These are phyloP conservation scores for Raphanus sativus DNA, from an alignment of 345 rosid species.

Conservation along the genomic window DNA sequence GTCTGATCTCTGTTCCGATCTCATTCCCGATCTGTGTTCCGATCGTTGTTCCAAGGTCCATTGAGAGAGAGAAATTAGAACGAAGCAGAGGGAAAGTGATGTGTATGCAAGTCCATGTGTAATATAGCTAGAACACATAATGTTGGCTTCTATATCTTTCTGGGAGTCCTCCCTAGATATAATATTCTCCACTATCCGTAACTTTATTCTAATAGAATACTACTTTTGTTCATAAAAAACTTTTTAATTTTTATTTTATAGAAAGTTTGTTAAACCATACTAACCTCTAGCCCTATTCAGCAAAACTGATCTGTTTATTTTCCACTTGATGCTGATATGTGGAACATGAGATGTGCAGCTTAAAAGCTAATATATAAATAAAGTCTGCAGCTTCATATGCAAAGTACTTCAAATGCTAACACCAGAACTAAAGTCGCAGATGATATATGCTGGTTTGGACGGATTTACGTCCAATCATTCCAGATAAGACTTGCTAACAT, in stretches of 20 bases:
- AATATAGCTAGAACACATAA: background rate
- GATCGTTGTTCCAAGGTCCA: constrained; percentile 27
- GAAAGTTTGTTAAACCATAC: background rate
- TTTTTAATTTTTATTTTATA: too few species aligned
- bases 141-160: constrained; percentile 14
- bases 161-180: constrained; percentile 13
- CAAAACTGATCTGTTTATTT: too few species aligned
- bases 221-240: background rate
- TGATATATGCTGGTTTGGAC: too few species aligned
- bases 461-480: too few species aligned
- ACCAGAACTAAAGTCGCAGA: too few species aligned
- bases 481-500: too few species aligned
- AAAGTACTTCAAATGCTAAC: too few species aligned
- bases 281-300: background rate
- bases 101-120: constrained; percentile 26
- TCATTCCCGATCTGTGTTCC: constrained; percentile 19
- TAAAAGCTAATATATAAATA: too few species aligned
- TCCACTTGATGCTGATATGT: too few species aligned
- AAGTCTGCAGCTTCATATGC: too few species aligned
- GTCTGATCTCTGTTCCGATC: constrained; percentile 43
- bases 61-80: constrained; percentile 21
- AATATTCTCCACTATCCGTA: constrained; percentile 23
- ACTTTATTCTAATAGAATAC: background rate
- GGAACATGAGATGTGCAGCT: too few species aligned
- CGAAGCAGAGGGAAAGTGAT: constrained; percentile 17